These are phyloP conservation scores for Leishmania braziliensis DNA, from an alignment of 208 protist genomes.

Conservation along the genomic window DNA sequence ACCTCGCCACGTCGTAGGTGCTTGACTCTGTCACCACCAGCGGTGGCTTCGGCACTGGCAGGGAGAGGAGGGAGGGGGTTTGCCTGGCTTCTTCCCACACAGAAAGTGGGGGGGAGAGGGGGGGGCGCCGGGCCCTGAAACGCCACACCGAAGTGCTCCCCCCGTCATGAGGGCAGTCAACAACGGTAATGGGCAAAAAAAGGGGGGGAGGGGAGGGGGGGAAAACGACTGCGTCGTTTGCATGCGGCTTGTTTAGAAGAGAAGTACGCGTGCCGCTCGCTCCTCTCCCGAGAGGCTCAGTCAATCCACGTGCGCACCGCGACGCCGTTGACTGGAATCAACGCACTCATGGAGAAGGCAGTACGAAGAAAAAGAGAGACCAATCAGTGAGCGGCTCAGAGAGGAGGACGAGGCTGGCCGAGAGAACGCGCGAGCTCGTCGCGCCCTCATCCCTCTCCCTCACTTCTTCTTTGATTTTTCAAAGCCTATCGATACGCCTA, in stretches of 20 bases:
- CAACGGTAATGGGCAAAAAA: not conserved
- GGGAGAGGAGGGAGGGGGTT: not conserved
- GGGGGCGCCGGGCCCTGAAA: not conserved
- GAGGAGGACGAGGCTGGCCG: not conserved
- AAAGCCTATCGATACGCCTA: slow-evolving; percentile 43
- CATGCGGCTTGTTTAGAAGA: not conserved
- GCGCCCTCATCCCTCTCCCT: not conserved
- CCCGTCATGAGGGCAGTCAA: too few species aligned
- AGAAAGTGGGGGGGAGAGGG: too few species aligned
- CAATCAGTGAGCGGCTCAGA: too few species aligned
- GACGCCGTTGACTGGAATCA: not conserved
- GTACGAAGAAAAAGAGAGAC: not conserved
- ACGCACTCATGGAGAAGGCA: not conserved
- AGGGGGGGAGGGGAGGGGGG: not conserved
- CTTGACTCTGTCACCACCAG: not conserved
- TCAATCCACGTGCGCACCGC: not conserved
- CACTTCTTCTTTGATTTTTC: slow-evolving; percentile 46
- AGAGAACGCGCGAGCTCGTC: not conserved
- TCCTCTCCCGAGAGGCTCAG: not conserved
- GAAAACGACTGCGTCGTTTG: not conserved
- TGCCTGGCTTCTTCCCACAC: too few species aligned
- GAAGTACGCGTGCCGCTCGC: not conserved
- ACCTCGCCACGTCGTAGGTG: not conserved
- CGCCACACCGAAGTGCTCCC: not conserved
- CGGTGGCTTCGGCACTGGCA: not conserved